phyloP scores from a whole-genome alignment of 306 rosid species.

The Lotus japonicus region DNA sequence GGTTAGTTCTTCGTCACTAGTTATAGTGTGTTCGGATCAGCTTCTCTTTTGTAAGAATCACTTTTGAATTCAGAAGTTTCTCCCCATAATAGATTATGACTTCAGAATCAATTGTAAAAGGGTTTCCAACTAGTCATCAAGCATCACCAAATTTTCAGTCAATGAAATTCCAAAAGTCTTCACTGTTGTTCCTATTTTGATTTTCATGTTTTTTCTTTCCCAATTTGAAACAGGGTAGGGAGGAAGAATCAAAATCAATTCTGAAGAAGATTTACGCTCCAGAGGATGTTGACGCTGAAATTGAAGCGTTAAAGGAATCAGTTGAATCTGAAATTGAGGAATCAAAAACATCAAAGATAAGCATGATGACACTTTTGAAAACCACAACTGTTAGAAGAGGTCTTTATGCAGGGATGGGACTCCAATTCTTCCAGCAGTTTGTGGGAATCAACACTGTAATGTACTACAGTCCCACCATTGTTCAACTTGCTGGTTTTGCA shows the following conservation, averaged over 20 bases:
- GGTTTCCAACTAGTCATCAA: too few relatives aligned
- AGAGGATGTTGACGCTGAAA: constrained; percentile 35
- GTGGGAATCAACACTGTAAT: constrained; percentile 63
- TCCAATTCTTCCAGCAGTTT: constrained; percentile 54
- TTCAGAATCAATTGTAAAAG: too few relatives aligned
- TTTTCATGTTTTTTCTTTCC: background rate
- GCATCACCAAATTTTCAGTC: background rate
- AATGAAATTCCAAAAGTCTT: background rate
- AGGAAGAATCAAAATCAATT: constrained; percentile 38
- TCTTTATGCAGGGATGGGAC: constrained; percentile 51
- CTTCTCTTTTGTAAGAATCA: too few relatives aligned
- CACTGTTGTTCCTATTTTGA: background rate
- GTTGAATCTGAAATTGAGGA: constrained; percentile 30
- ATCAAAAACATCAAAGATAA: constrained; percentile 16
- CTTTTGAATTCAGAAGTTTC: too few relatives aligned
- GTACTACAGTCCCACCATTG: constrained; percentile 60
- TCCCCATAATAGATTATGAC: too few relatives aligned
- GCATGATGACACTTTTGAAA: constrained; percentile 25
- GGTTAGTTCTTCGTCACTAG: constrained; percentile 22
- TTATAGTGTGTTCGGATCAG: background rate
- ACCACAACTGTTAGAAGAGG: constrained; percentile 48
- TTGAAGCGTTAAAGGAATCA: constrained; percentile 39
- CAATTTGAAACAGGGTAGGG: constrained; percentile 34
- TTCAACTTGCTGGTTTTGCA: constrained; percentile 51
- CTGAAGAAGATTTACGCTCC: constrained; percentile 32